Base-by-base conservation (phyloP, 441 rosid genomes). In the Corymbia calophylla region DNA sequence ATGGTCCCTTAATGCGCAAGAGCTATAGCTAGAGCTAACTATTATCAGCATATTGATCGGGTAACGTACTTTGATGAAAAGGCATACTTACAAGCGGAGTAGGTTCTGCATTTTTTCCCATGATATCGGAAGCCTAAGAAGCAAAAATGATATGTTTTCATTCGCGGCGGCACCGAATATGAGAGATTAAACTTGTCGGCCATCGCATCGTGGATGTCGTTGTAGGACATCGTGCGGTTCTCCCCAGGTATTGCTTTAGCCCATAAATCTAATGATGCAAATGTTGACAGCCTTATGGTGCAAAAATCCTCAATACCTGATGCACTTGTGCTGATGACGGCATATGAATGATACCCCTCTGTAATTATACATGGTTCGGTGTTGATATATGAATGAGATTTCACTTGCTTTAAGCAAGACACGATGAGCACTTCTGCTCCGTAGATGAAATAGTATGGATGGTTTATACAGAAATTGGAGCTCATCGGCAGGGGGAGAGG, bases 291-390 rank as follows among this genome's bases (percentile, higher is more conserved):
- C 13, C 6, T 4, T 27, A 60, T 60, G 66, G 66, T 60, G 66
- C 66, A 60, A 60, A 2, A 60, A 27, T 11, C 8, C 66, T 5
- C 66, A 2, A 11, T 25, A 0, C 11, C 15, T 1, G 0, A 0
- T 58, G 64, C 0, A 0, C 0, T 0, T 5, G 14, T 0, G 0
- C 5, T 0, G 4, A 27, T 0, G 31, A 60, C 0, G 4, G 66
- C 66, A 0, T 60, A 60, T 60, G 7, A 27, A 60, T 60, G 15
- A 60, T 11, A 11, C 66, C 66, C 66, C 0, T 27, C 3, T 2
- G 1, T 2, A 60, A 2, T 8, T 60, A 60, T 27, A 60, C 31
- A 60, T 27, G n/a, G n/a, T 5, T 60, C 66, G 31, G 7, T 27
- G n/a, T 6, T 5, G 3, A 60, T 25, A 60, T 60, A 60, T 2